Evolutionary conservation across 768 basidiomycete genomes (phyloP).

Genomic region (Tricholoma furcatifolium): DNA sequence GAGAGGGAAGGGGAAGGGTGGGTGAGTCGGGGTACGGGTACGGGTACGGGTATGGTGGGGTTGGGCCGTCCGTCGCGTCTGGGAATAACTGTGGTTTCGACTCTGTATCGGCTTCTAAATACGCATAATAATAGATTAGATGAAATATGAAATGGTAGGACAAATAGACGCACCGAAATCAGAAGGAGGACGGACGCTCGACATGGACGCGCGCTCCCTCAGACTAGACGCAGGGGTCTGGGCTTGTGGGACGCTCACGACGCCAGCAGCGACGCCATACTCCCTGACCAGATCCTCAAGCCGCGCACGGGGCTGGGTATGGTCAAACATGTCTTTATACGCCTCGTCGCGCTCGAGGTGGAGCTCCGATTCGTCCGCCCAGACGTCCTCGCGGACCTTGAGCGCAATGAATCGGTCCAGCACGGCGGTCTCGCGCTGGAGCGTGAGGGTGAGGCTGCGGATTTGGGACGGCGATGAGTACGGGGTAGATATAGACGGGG

Average conservation of each 20-base stretch:
- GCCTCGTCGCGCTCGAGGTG: slow-evolving; percentile 75
- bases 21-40: too few relatives aligned
- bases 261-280: slow-evolving; percentile 39
- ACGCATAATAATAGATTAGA: neutral
- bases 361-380: slow-evolving; percentile 69
- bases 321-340: slow-evolving; percentile 78
- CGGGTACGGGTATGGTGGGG: slow-evolving; percentile 1
- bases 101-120: neutral
- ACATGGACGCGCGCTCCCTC: neutral
- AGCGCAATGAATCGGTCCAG: slow-evolving; percentile 81
- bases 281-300: slow-evolving; percentile 71
- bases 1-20: neutral
- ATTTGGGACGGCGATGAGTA: slow-evolving; percentile 21
- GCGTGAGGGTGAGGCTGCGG: slow-evolving; percentile 9
- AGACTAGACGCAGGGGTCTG: neutral
- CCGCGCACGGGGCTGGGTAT: slow-evolving; percentile 69
- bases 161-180: neutral
- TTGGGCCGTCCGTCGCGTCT: neutral
- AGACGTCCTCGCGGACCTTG: slow-evolving; percentile 78
- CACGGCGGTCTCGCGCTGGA: slow-evolving; percentile 70
- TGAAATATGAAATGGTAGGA: too few relatives aligned
- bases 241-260: slow-evolving; percentile 27
- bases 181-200: neutral
- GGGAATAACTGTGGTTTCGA: neutral
- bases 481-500: slow-evolving; percentile 15